These are phyloP conservation scores for Tinospora cordifolia DNA, from an alignment of 164 flowering plant species.

Conservation along the genomic window DNA sequence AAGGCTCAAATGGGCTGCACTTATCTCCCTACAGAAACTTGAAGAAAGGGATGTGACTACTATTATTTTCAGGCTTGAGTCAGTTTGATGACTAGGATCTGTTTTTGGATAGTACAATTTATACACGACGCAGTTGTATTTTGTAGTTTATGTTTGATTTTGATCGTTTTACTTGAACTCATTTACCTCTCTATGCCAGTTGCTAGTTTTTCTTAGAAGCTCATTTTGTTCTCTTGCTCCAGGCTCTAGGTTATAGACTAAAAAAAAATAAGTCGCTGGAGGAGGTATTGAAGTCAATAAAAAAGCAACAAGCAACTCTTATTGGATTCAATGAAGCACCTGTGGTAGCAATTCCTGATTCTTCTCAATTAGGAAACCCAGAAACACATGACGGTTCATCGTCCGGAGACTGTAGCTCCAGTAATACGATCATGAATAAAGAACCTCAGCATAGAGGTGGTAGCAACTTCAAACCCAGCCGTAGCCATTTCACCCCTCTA, in stretches of 20 bases:
- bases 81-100: neutral
- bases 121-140: neutral
- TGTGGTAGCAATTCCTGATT: constrained; percentile 11
- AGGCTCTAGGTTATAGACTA: constrained; percentile 51
- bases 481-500: neutral
- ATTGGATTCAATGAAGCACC: constrained; percentile 75
- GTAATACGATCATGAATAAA: neutral
- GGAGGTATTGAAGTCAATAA: constrained; percentile 36
- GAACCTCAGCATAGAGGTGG: neutral
- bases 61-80: neutral
- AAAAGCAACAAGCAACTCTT: constrained; percentile 50
- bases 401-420: neutral
- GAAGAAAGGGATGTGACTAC: neutral
- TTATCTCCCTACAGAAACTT: neutral
- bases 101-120: neutral
- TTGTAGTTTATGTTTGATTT: neutral
- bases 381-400: constrained; percentile 16
- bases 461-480: neutral
- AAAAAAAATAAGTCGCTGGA: constrained; percentile 41
- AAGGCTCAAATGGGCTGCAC: neutral
- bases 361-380: constrained; percentile 12
- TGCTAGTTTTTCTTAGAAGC: neutral
- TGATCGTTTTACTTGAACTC: too few relatives aligned
- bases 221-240: constrained; percentile 16
- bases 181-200: neutral